phyloP scores from a whole-genome alignment of 345 rosid species.

The Euclidium syriacum region DNA sequence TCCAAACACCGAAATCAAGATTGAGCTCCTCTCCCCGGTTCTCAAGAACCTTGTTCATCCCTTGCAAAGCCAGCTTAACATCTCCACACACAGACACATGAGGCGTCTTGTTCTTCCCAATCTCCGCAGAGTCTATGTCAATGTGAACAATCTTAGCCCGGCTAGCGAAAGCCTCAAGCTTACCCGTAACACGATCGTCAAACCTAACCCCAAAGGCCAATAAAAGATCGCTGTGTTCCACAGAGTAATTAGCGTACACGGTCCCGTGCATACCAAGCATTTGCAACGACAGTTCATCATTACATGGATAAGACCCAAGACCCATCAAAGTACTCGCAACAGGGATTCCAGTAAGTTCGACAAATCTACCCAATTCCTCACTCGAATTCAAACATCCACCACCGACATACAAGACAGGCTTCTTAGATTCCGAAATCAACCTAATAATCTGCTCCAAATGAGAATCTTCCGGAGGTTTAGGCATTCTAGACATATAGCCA shows the following conservation, averaged over 20 bases:
- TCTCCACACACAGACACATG: conserved; percentile 88
- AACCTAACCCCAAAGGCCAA: conserved; percentile 96
- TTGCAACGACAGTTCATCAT: conserved; percentile 62
- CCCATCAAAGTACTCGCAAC: conserved; percentile 99
- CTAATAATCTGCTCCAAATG: conserved; percentile 80
- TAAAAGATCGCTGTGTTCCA: conserved; percentile 78
- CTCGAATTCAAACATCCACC: conserved; percentile 98
- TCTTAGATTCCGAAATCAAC: conserved; percentile 71
- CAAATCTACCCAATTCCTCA: conserved; percentile 72
- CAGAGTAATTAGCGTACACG: conserved; percentile 85
- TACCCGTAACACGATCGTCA: conserved; percentile 95
- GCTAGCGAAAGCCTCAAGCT: conserved; percentile 93
- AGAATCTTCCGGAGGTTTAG: conserved; percentile 47
- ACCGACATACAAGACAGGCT: conserved; percentile 91
- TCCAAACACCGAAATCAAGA: conserved; percentile 68
- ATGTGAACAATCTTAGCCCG: conserved; percentile 93
- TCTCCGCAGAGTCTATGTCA: conserved; percentile 91
- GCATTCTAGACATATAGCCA: conserved; percentile 79
- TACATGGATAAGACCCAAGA: conserved; percentile 62
- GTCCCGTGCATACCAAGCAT: conserved; percentile 99
- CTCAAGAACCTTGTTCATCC: conserved; percentile 65
- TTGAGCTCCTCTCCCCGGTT: conserved; percentile 37
- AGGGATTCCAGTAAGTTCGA: conserved; percentile 80
- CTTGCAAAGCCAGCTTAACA: conserved; percentile 71
- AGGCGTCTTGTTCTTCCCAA: conserved; percentile 98